Percentiles rank a stretch among this genome's conserved stretches.
Conservation (phyloP, 352 stramenopile species). For the Pythium aquatile region DNA sequence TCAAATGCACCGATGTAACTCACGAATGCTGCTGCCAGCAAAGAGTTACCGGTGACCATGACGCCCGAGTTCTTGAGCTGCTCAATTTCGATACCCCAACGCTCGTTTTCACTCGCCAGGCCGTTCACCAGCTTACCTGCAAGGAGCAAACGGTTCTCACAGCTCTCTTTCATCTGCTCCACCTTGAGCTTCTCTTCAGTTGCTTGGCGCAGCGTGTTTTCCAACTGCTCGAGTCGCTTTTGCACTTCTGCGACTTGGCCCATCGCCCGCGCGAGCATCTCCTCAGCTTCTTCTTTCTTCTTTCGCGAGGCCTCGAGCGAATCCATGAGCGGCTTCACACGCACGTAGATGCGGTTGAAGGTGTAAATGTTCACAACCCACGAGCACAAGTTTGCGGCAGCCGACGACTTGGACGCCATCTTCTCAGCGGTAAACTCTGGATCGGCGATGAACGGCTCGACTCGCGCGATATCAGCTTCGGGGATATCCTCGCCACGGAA, state of each 20-base stretch:
- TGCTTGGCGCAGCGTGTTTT: constrained; percentile 93
- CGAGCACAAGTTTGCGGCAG: constrained; percentile 95
- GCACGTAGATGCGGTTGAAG: constrained; percentile 99
- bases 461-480: constrained; percentile 90
- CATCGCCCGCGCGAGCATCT: constrained; percentile 90
- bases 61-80: constrained; percentile 93
- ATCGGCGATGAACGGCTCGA: constrained; percentile 92
- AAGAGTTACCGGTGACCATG: constrained; percentile 96
- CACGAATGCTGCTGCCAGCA: constrained; percentile 96
- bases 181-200: constrained; percentile 96
- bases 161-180: constrained; percentile 93
- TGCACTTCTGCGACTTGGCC: constrained; percentile 94
- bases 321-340: constrained; percentile 98
- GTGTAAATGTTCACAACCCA: constrained; percentile 98
- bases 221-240: constrained; percentile 87
- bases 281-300: constrained; percentile 92
- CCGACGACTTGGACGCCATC: constrained; percentile 96
- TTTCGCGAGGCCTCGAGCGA: constrained; percentile 93
- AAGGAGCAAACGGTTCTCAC: constrained; percentile 90
- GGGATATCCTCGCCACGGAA: constrained; percentile 95
- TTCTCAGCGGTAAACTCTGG: constrained; percentile 95
- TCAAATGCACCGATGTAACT: constrained; percentile 98
- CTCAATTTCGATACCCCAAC: constrained; percentile 97
- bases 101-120: constrained; percentile 95
- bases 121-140: constrained; percentile 95